A percentile compares a stretch with the other conserved stretches of the same genome.
These are phyloP conservation scores for Trichophyton rubrum DNA, from an alignment of 2,329 filamentous ascomycete genomes.

Conservation along the genomic window DNA sequence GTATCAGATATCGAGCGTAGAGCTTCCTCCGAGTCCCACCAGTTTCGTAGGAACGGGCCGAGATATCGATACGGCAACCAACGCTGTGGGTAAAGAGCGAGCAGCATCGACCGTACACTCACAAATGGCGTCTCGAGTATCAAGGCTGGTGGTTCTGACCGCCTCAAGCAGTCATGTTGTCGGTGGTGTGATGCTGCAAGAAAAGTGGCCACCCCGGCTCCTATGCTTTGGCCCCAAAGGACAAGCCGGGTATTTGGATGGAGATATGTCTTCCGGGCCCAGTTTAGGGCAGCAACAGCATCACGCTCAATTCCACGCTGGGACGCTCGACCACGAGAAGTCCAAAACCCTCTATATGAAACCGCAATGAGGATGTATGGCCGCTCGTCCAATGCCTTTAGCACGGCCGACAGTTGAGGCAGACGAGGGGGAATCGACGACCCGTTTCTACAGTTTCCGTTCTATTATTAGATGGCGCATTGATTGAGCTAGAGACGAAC, in stretches of 20 bases:
- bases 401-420: constrained; percentile 35
- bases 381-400: constrained; percentile 19
- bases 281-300: constrained; percentile 50
- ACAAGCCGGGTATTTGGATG: constrained; percentile 5
- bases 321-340: constrained; percentile 56
- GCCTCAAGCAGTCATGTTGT: constrained; percentile 11
- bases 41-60: constrained; percentile 57
- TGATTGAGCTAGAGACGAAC: neutral
- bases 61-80: constrained; percentile 70
- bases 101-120: constrained; percentile 57
- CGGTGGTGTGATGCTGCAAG: constrained; percentile 34
- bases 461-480: neutral
- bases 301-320: constrained; percentile 60
- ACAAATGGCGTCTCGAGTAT: constrained; percentile 67
- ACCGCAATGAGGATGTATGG: constrained; percentile 31
- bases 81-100: constrained; percentile 60
- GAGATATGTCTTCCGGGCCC: constrained; percentile 40
- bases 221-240: constrained; percentile 24
- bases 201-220: constrained; percentile 57
- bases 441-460: constrained; percentile 22
- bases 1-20: constrained; percentile 26
- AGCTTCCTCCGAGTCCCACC: constrained; percentile 38
- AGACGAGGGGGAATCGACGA: constrained; percentile 36
- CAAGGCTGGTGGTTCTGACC: constrained; percentile 33
- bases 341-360: constrained; percentile 65